Evolutionary conservation across 1,284 basidiomycete species (phyloP), one percentile per base, ranked within the genome.

Genomic region (Puccinia brachypodii): DNA sequence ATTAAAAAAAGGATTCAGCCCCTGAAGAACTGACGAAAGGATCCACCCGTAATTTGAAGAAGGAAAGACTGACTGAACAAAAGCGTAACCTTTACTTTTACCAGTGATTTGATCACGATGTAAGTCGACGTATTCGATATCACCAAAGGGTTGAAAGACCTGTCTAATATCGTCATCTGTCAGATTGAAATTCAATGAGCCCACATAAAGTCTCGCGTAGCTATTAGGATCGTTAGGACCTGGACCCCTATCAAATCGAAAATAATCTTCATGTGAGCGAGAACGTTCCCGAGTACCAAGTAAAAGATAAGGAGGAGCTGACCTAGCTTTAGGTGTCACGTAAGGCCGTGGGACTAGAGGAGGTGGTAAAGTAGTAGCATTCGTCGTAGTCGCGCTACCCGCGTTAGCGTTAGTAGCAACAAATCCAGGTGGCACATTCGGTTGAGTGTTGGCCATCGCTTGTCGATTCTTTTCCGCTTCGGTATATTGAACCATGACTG

Each of bases 61-160:
- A 31, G 19, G 19, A 62, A 40, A 3, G 31, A 64, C 91, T 85
- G 86, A 95, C 92, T 99, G 97, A 62, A 99, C 93, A 86, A 99
- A 99, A 38, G 94, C 95, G 87, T 97, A 98, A 53, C 97, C 97
- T 87, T 98, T 98, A 88, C 94, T 96, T 85, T 94, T 92, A 62
- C 96, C 95, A 58, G 94, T 96, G 89, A 84, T 86, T 90, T 91
- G 83, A 78, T 86, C 85, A 85, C 92, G 91, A 87, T 98, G 96
- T 85, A 99, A 90, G 89, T 99, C 96, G 86, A 99, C 96, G 88
- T 96, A 96, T 87, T 96, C 96, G 84, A 99, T 90, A 87, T 94
- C 93, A 84, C 96, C 96, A 87, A 99, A 99, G 3, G 96, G 95
- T 86, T 96, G 95, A 87, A 99, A 99, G 84, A 99, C 96, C 89